Conservation (phyloP, 2,329 filamentous ascomycete species). For the Botryosphaeria dothidea region DNA sequence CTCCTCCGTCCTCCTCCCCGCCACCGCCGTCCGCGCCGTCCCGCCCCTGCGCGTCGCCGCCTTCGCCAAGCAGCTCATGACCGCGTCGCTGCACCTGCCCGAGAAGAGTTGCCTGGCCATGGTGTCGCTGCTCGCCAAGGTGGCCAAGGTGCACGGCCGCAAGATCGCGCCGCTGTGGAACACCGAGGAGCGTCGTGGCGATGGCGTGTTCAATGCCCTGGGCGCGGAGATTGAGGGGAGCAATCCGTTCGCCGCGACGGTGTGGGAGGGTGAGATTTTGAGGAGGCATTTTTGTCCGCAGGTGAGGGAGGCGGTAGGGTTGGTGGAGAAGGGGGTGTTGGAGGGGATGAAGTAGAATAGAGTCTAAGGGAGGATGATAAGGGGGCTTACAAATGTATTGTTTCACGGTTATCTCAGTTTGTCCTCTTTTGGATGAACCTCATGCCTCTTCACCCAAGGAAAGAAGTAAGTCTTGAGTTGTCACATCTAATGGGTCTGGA, state of each 20-base stretch:
- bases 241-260: constrained; percentile 85
- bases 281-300: constrained; percentile 83
- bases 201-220: constrained; percentile 78
- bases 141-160: constrained; percentile 77
- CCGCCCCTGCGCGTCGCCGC: constrained; percentile 85
- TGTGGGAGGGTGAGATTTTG: constrained; percentile 92
- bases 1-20: constrained; percentile 76
- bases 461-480: too few relatives aligned
- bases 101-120: constrained; percentile 86
- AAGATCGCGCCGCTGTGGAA: constrained; percentile 89
- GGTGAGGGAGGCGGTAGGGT: constrained; percentile 69
- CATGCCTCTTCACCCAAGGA: too few relatives aligned
- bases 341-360: neutral
- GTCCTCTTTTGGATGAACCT: too few relatives aligned
- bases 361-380: too few relatives aligned
- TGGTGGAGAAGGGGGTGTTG: constrained; percentile 29
- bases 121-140: constrained; percentile 73
- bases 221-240: constrained; percentile 69
- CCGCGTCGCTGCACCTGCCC: constrained; percentile 77
- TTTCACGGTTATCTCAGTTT: too few relatives aligned
- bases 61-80: constrained; percentile 90
- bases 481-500: too few relatives aligned
- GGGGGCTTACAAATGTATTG: too few relatives aligned
- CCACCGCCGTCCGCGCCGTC: constrained; percentile 70
- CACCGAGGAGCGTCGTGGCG: constrained; percentile 88